These are phyloP conservation scores for Aquilaria sinensis DNA, from an alignment of 345 rosid genomes.

Conservation along the genomic window DNA sequence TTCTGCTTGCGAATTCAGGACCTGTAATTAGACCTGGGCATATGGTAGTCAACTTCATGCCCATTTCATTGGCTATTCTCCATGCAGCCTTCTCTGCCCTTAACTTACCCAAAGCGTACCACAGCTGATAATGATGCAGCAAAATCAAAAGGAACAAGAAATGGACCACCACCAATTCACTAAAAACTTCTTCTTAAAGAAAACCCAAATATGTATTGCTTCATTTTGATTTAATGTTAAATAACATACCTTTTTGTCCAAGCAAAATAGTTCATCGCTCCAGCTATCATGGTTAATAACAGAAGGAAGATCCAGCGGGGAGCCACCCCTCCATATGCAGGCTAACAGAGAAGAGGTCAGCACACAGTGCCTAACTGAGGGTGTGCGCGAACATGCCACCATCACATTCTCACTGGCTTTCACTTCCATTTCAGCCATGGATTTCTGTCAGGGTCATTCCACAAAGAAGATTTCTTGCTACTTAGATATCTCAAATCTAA, in stretches of 20 bases:
- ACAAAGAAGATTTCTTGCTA: too few species aligned
- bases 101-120: slow-evolving; percentile 59
- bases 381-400: slow-evolving; percentile 71
- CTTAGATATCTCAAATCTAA: too few species aligned
- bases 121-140: slow-evolving; percentile 11
- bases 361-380: slow-evolving; percentile 68
- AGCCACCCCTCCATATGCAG: slow-evolving; percentile 56
- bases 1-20: slow-evolving; percentile 41
- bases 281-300: slow-evolving; percentile 59
- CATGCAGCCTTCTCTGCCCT: slow-evolving; percentile 63
- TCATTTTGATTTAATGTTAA: too few species aligned
- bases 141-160: not conserved
- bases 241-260: slow-evolving; percentile 47
- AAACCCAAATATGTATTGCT: too few species aligned
- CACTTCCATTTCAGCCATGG: slow-evolving; percentile 67
- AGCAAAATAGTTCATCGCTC: slow-evolving; percentile 78
- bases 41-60: slow-evolving; percentile 48
- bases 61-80: slow-evolving; percentile 16
- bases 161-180: too few species aligned
- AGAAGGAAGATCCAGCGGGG: slow-evolving; percentile 24
- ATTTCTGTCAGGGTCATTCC: slow-evolving; percentile 28
- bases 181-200: too few species aligned
- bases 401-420: slow-evolving; percentile 65
- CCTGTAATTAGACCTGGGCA: slow-evolving; percentile 71
- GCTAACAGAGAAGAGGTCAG: slow-evolving; percentile 79